phyloP scores from a whole-genome alignment of 768 basidiomycete genomes.

The Suillus alpinus region DNA sequence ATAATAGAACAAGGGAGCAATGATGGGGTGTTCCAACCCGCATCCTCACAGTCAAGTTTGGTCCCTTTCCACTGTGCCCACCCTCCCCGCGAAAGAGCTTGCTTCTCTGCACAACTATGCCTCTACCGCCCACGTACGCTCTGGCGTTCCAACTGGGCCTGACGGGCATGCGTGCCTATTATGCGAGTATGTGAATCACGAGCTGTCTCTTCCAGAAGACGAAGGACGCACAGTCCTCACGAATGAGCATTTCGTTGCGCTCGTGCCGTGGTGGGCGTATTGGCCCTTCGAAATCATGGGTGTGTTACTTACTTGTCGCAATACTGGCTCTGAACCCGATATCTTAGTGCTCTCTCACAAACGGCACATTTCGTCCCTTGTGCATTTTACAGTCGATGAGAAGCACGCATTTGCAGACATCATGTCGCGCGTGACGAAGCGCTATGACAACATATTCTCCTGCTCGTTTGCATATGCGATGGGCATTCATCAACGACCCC shows the following conservation, averaged over 20 bases:
- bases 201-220: constrained; percentile 41
- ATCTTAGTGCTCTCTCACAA: constrained; percentile 67
- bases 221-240: constrained; percentile 63
- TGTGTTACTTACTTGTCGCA: constrained; percentile 25
- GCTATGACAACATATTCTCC: constrained; percentile 77
- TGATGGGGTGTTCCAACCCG: constrained; percentile 95
- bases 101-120: constrained; percentile 50
- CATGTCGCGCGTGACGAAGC: constrained; percentile 60
- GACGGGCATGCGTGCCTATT: constrained; percentile 65
- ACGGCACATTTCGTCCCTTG: constrained; percentile 74
- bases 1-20: constrained; percentile 82
- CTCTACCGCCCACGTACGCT: constrained; percentile 30
- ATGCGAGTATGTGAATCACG: constrained; percentile 75
- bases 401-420: constrained; percentile 61
- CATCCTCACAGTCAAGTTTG: constrained; percentile 93
- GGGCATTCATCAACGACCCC: constrained; percentile 87
- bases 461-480: constrained; percentile 94
- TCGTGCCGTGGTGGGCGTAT: constrained; percentile 94
- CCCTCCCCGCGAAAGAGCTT: constrained; percentile 67
- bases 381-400: constrained; percentile 59
- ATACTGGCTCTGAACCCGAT: constrained; percentile 2
- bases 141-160: constrained; percentile 53
- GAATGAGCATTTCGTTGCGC: constrained; percentile 76
- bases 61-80: constrained; percentile 73
- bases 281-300: constrained; percentile 90